Base-by-base conservation (phyloP, 345 rosid species). In the Eucalyptus urophylla region DNA sequence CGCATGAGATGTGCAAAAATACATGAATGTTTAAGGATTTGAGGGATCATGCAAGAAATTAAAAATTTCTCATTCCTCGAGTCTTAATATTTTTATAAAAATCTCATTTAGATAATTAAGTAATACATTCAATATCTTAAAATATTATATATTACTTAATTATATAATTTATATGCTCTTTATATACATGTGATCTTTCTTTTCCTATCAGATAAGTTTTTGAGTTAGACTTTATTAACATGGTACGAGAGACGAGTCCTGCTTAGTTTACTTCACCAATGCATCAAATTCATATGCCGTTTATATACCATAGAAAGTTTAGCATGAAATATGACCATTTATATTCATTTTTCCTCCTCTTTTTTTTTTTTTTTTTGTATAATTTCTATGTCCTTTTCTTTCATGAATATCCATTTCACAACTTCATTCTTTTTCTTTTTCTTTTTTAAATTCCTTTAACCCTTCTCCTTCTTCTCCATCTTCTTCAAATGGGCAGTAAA, bases 171-270 rank as follows among this genome's bases (percentile, higher is more conserved):
- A 67, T 31, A 15, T 8, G 0, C 3, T 14, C 0, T 7, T 31
- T 67, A 67, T 16, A 8, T 69, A 8, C 3, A 17, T 4, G 6
- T 4, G 43, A 69, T 69, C 7, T 31, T 37, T 69, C 40, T 2
- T 16, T 16, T 0, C 3, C 4, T 31, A 31, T 33, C 0, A 5
- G 1, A 8, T 5, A 69, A 69, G 0, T 0, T 69, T 33, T 31
- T 31, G 21, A 1, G 1, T 67, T 67, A 1, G 11, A 67, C 22
- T 67, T 67, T 56, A 15, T 9, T 31, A 67, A 67, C 43, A 8
- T 67, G 19, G 0, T 4, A 67, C 5, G 11, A 15, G 11, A 67
- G 11, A 6, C 1, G 3, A 11, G 6, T 31, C 3, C 0, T 8
- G 12, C 3, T 21, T 9, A 33, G 11, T 33, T 69, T 16, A 69